Base-by-base conservation (phyloP, 345 rosid species). In the Kandelia obovata region DNA sequence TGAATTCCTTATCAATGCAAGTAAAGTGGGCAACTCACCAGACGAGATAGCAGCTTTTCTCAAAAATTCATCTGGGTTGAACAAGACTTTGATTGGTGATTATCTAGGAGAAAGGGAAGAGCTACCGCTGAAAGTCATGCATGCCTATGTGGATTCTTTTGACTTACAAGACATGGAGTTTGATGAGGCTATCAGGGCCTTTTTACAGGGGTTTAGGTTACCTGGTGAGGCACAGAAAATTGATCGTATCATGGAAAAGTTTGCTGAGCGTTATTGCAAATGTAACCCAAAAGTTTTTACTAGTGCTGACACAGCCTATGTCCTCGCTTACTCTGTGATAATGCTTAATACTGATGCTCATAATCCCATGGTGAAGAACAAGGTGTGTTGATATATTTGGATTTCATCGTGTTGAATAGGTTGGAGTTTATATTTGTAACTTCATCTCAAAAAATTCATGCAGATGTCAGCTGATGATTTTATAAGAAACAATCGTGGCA, bases 181-280 rank as follows among this genome's bases (percentile, higher is more conserved):
- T 84, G 99, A 95, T 68, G 96, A 95, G 83, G 99, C 99, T 65
- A 90, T 95, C 62, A 87, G 98, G 73, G 74, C 77, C 81, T 88
- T 92, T 71, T 81, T 95, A 25, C 93, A 82, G 72, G 96, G 98
- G 58, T 95, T 95, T 83, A 88, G 99, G 75, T 81, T 95, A 81
- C 99, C 99, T 21, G 99, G 99, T 72, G 99, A 95, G 81, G 99
- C 99, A 64, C 99, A 95, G 75, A 95, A 95, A 83, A 95, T 95
- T 71, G 99, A 95, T 75, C 89, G 99, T 58, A 92, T 95, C 73
- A 95, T 95, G 99, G 99, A 95, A 75, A 95, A 95, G 84, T 95
- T 95, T 76, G 84, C 99, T 26, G 98, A 92, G 82, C 91, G 96
- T 66, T 95, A 86, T 76, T 95, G 99, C 82, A 92, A 92, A 82